phyloP scores from a whole-genome alignment of 495 filamentous ascomycete species.

The Mycothermus thermophilus region DNA sequence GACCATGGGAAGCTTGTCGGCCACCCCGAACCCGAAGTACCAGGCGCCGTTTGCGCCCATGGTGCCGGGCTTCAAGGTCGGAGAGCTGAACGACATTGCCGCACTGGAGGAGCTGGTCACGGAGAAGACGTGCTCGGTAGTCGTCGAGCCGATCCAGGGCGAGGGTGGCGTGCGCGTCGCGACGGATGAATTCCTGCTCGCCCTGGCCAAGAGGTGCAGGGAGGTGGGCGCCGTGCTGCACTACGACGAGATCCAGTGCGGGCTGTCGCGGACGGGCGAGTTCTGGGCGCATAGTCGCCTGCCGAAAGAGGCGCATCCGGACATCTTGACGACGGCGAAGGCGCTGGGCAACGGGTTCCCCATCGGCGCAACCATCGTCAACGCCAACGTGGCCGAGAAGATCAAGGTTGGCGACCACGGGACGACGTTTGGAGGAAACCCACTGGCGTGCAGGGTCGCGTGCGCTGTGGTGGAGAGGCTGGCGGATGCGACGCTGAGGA shows the following conservation, averaged over 20 bases:
- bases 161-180: conserved; percentile 87
- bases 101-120: conserved; percentile 60
- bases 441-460: conserved; percentile 69
- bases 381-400: conserved; percentile 56
- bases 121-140: conserved; percentile 79
- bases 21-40: conserved; percentile 98
- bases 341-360: conserved; percentile 94
- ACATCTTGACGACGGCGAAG: conserved; percentile 88
- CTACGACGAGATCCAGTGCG: conserved; percentile 96
- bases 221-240: conserved; percentile 81
- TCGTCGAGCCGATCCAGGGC: conserved; percentile 94
- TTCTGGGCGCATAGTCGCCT: conserved; percentile 77
- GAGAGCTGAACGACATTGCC: conserved; percentile 67
- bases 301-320: conserved; percentile 71
- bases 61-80: conserved; percentile 84
- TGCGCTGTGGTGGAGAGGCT: conserved; percentile 71
- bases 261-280: conserved; percentile 68
- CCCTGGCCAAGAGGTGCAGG: conserved; percentile 65
- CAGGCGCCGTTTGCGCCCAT: conserved; percentile 90
- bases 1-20: conserved; percentile 82
- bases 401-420: conserved; percentile 91
- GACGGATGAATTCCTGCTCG: conserved; percentile 61
- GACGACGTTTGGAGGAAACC: conserved; percentile 95
- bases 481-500: conserved; percentile 48
- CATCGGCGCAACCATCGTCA: conserved; percentile 83